Conservation (phyloP, 441 rosid species). For the Biscutella auriculata region DNA sequence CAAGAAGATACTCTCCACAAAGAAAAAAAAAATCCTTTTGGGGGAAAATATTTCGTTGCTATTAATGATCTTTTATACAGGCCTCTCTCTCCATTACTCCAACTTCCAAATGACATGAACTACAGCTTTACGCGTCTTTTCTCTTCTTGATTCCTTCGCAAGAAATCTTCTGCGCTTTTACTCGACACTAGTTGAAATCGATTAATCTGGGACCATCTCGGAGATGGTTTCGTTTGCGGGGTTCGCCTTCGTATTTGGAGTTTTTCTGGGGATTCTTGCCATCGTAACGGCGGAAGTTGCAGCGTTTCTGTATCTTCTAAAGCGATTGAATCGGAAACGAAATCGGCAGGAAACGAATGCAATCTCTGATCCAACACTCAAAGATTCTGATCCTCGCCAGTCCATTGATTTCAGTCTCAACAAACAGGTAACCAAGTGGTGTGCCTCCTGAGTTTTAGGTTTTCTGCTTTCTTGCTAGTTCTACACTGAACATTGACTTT, state of each 20-base stretch:
- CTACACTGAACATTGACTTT: background rate
- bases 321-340: slow-evolving; percentile 36
- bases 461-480: background rate
- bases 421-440: slow-evolving; percentile 45
- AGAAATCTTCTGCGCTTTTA: background rate
- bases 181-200: background rate
- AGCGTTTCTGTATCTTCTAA: slow-evolving; percentile 27
- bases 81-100: background rate
- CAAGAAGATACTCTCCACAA: too few species aligned
- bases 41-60: background rate
- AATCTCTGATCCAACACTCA: background rate
- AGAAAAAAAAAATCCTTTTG: background rate
- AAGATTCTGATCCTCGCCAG: slow-evolving; percentile 37
- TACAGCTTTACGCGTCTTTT: slow-evolving; percentile 12
- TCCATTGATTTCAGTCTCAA: slow-evolving; percentile 38
- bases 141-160: slow-evolving; percentile 14
- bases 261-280: slow-evolving; percentile 34
- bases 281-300: slow-evolving; percentile 31
- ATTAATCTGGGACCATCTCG: background rate
- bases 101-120: slow-evolving; percentile 4
- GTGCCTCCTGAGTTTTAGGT: background rate
- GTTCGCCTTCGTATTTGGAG: slow-evolving; percentile 36
- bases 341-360: background rate
- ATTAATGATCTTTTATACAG: background rate
- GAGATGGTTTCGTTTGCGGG: slow-evolving; percentile 22